A percentile compares a stretch with the other conserved stretches of the same genome.
Conservation (phyloP, 495 filamentous ascomycete genomes). For the Haplographium delicatum region DNA sequence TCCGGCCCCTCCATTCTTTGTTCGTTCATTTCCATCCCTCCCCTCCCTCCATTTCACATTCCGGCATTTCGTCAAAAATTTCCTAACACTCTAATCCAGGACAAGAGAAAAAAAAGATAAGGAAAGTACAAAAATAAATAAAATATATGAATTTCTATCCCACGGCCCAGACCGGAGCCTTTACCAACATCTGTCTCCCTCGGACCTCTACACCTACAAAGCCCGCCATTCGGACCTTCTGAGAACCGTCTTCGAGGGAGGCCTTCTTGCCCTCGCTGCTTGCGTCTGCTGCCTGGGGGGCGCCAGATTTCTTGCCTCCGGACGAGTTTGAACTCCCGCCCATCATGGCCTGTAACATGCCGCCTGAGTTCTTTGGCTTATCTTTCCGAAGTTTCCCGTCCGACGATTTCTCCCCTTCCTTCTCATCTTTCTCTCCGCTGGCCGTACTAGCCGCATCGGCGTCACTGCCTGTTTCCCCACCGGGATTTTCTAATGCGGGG, state of each 20-base stretch:
- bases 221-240: conserved; percentile 71
- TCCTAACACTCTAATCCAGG: too few relatives aligned
- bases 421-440: conserved; percentile 35
- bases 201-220: conserved; percentile 85
- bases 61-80: too few relatives aligned
- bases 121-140: too few relatives aligned
- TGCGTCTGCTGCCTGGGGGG: conserved; percentile 2
- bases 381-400: conserved; percentile 31
- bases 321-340: conserved; percentile 7
- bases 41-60: too few relatives aligned
- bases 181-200: conserved; percentile 74
- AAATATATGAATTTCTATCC: too few relatives aligned
- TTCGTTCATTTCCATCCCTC: too few relatives aligned
- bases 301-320: conserved; percentile 22
- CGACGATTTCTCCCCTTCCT: conserved; percentile 31
- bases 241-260: conserved; percentile 33
- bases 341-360: conserved; percentile 30
- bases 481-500: conserved; percentile 59
- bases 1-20: too few relatives aligned
- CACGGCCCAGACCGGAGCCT: conserved; percentile 84
- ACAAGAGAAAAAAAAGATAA: too few relatives aligned
- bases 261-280: conserved; percentile 22
- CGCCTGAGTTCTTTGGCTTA: conserved; percentile 32
- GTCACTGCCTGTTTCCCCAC: conserved; percentile 35
- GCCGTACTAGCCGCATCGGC: conserved; percentile 39